phyloP scores from a whole-genome alignment of 2,329 filamentous ascomycete genomes.

The Xylariaceae sp. region DNA sequence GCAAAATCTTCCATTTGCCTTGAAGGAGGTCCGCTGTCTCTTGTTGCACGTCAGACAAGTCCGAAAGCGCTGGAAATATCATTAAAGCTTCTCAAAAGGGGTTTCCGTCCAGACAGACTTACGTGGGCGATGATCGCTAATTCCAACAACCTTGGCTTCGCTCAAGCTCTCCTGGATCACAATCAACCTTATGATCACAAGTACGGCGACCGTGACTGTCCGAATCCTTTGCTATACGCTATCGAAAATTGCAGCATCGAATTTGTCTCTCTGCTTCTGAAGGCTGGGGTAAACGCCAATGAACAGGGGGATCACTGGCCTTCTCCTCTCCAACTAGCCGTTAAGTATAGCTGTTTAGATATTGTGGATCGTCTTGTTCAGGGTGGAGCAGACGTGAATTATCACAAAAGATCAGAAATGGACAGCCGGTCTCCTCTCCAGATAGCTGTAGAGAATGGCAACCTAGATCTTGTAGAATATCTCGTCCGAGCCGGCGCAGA shows the following conservation, averaged over 20 bases:
- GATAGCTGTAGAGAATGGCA: not conserved
- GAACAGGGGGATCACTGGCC: not conserved
- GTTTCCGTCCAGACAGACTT: not conserved
- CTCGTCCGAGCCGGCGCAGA: not conserved
- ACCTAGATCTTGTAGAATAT: not conserved
- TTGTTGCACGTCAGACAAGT: not conserved
- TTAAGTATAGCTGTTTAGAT: not conserved
- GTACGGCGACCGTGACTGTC: no score
- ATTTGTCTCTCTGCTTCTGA: no score
- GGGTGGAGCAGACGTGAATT: not conserved
- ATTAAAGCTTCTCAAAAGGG: not conserved
- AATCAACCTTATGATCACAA: no score
- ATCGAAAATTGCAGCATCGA: no score
- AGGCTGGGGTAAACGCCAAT: no score
- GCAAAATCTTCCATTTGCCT: not conserved
- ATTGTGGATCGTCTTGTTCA: not conserved
- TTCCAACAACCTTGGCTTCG: not conserved
- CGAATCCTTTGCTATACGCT: no score
- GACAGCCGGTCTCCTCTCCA: not conserved
- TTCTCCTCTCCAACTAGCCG: not conserved
- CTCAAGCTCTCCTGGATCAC: not conserved
- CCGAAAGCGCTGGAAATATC: not conserved
- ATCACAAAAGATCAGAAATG: not conserved
- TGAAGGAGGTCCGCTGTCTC: not conserved
- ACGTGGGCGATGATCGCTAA: not conserved